Percentiles rank a stretch among this genome's conserved stretches.
Evolutionary conservation across 768 basidiomycete genomes (phyloP).

Genomic region (Lentinula lateritia): DNA sequence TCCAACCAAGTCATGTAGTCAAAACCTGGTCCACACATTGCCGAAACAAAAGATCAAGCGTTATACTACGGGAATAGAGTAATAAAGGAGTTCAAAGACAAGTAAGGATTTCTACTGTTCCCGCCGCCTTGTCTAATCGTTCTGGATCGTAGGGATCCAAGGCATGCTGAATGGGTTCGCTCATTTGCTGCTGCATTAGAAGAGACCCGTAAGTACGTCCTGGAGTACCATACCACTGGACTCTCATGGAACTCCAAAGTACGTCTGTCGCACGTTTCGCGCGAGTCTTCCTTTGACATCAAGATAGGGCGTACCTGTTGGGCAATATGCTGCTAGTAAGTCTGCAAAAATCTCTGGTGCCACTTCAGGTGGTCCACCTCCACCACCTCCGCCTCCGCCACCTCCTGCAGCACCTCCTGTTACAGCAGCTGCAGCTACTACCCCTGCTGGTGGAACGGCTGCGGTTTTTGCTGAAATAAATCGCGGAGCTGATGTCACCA

Average conservation of each 20-base stretch:
- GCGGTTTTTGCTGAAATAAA: slow-evolving; percentile 92
- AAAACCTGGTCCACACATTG: slow-evolving; percentile 77
- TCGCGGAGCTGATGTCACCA: slow-evolving; percentile 84
- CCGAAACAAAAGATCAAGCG: slow-evolving; percentile 79
- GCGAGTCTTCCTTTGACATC: background rate
- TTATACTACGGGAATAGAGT: slow-evolving; percentile 88
- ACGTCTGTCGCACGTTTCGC: background rate
- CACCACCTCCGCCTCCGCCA: slow-evolving; percentile 54
- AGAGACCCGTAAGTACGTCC: slow-evolving; percentile 74
- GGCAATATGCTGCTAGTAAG: slow-evolving; percentile 37
- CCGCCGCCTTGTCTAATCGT: background rate
- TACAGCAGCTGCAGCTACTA: slow-evolving; percentile 30
- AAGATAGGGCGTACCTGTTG: slow-evolving; percentile 49
- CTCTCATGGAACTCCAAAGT: slow-evolving; percentile 87
- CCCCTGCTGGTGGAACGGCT: slow-evolving; percentile 49
- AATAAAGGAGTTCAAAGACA: slow-evolving; percentile 89
- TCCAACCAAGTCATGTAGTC: slow-evolving; percentile 37
- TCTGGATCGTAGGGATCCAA: slow-evolving; percentile 57
- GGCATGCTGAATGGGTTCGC: slow-evolving; percentile 86
- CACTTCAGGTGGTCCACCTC: slow-evolving; percentile 33
- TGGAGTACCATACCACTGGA: slow-evolving; percentile 82
- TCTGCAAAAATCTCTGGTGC: slow-evolving; percentile 16
- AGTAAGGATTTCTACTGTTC: slow-evolving; percentile 43
- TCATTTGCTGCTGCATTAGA: slow-evolving; percentile 68
- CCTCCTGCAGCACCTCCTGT: slow-evolving; percentile 39